A percentile compares a stretch with the other conserved stretches of the same genome.
phyloP scores from a whole-genome alignment of 1,139 yeast genomes.

The Saccharomycopsis hybrid region DNA sequence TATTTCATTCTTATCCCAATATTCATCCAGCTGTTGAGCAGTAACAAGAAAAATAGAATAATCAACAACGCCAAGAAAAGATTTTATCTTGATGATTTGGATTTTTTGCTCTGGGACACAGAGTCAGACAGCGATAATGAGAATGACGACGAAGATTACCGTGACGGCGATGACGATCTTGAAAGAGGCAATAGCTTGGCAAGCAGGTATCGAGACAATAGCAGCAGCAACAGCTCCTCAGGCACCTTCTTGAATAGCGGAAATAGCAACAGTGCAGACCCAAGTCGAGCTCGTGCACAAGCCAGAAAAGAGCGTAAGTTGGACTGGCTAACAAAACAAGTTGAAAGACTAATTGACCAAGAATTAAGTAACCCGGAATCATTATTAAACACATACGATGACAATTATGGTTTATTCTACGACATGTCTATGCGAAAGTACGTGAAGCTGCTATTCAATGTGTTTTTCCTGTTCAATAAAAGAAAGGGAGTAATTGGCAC shows the following conservation, averaged over 20 bases:
- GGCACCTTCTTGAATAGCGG: neutral
- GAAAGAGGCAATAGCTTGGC: neutral
- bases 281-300: neutral
- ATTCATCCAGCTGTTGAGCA: slow-evolving; percentile 51
- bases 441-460: neutral
- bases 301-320: neutral
- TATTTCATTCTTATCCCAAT: slow-evolving; percentile 66
- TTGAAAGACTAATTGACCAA: slow-evolving; percentile 25
- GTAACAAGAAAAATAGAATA: slow-evolving; percentile 11
- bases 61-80: slow-evolving; percentile 32
- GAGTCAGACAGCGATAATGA: slow-evolving; percentile 28
- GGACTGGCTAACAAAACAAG: slow-evolving; percentile 19
- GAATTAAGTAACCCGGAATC: slow-evolving; percentile 22
- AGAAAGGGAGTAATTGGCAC: too few relatives aligned
- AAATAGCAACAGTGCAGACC: neutral
- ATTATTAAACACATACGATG: slow-evolving; percentile 19
- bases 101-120: slow-evolving; percentile 36
- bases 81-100: slow-evolving; percentile 44
- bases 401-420: slow-evolving; percentile 16
- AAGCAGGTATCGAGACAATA: too few relatives aligned
- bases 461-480: too few relatives aligned
- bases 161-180: neutral
- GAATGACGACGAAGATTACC: neutral
- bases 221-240: too few relatives aligned
- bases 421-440: neutral